Evolutionary conservation across 2,329 filamentous ascomycete species (phyloP).

Genomic region (Phyllosticta citriasiana): DNA sequence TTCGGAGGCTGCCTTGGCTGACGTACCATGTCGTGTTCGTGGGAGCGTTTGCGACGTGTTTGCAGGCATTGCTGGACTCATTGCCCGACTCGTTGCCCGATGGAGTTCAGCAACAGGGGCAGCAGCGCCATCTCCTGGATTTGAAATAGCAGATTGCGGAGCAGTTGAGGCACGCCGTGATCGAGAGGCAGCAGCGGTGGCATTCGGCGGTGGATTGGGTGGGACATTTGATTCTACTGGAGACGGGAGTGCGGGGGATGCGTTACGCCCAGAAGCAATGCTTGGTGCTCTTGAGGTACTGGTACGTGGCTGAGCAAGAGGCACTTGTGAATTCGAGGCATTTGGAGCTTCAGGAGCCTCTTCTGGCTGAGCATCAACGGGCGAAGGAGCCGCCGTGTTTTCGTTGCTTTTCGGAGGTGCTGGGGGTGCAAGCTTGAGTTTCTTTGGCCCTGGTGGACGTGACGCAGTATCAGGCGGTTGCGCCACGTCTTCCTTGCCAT

Average conservation of each 20-base stretch:
- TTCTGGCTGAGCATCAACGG: slow-evolving; percentile 1
- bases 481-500: neutral
- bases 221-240: neutral
- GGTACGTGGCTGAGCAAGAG: slow-evolving; percentile 36
- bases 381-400: slow-evolving; percentile 11
- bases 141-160: slow-evolving; percentile 11
- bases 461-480: slow-evolving; percentile 16
- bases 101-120: slow-evolving; percentile 10
- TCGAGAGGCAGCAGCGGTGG: slow-evolving; percentile 4
- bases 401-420: slow-evolving; percentile 10
- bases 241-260: slow-evolving; percentile 1
- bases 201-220: neutral
- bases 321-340: slow-evolving; percentile 26
- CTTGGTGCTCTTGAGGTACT: slow-evolving; percentile 11
- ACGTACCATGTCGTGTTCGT: slow-evolving; percentile 20
- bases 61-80: slow-evolving; percentile 11
- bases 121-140: neutral
- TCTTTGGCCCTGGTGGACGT: slow-evolving; percentile 23
- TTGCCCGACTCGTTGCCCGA: neutral
- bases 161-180: slow-evolving; percentile 9
- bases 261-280: slow-evolving; percentile 1
- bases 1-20: slow-evolving; percentile 37
- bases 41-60: slow-evolving; percentile 27
- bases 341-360: slow-evolving; percentile 14
- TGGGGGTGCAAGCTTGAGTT: slow-evolving; percentile 14